These are phyloP conservation scores for Chenopodium suecicum DNA, from an alignment of 148 eudicot species.

Conservation along the genomic window DNA sequence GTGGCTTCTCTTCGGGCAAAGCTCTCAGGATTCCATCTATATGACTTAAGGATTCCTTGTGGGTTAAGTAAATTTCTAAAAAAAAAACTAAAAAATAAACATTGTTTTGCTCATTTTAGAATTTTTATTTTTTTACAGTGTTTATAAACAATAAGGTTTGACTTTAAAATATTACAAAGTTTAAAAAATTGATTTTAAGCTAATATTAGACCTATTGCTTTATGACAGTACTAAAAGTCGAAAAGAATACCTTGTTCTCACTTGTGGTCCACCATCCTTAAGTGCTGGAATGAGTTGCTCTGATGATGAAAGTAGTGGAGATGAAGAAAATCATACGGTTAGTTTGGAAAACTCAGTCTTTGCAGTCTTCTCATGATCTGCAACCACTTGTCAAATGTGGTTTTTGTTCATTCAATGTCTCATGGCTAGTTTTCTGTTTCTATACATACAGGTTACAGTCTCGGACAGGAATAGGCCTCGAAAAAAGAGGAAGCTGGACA, in stretches of 20 bases:
- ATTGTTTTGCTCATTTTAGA: not conserved
- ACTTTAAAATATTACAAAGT: not conserved
- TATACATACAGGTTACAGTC: slow-evolving; percentile 48
- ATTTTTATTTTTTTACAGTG: not conserved
- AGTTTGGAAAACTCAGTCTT: slow-evolving; percentile 17
- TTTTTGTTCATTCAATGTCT: not conserved
- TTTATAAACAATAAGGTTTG: not conserved
- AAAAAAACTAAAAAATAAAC: too few relatives aligned
- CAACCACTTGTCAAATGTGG: not conserved
- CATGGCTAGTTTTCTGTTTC: not conserved
- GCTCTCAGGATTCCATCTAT: too few relatives aligned
- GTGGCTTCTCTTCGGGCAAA: too few relatives aligned
- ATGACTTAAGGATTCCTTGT: too few relatives aligned
- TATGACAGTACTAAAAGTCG: slow-evolving; percentile 77
- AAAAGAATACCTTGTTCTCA: slow-evolving; percentile 91
- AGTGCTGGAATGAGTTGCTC: slow-evolving; percentile 57
- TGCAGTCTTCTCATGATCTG: not conserved
- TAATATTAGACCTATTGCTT: not conserved
- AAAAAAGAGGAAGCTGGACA: slow-evolving; percentile 57
- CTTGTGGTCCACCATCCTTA: slow-evolving; percentile 84
- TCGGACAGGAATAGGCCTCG: slow-evolving; percentile 81
- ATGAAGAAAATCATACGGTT: slow-evolving; percentile 62
- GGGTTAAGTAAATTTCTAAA: too few relatives aligned
- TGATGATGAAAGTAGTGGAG: slow-evolving; percentile 58
- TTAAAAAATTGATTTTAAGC: not conserved